Conservation (phyloP, 2,329 filamentous ascomycete species). For the Ophiocordyceps camponoti-leonardi region DNA sequence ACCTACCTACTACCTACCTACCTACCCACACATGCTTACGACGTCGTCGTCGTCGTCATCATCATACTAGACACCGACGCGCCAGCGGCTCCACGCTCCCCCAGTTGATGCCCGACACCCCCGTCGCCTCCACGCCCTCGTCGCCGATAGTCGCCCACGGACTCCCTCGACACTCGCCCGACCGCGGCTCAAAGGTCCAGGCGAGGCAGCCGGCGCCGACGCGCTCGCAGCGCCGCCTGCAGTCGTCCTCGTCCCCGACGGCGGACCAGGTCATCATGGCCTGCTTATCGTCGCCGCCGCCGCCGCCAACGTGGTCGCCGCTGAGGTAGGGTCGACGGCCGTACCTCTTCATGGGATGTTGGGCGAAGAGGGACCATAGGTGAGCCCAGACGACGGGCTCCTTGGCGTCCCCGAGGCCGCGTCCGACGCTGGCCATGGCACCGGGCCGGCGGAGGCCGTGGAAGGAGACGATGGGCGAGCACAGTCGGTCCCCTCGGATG, state of each 20-base stretch:
- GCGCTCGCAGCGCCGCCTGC: conserved; percentile 21
- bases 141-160: conserved; percentile 32
- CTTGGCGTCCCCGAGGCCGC: conserved; percentile 18
- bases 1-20: no score
- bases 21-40: not conserved
- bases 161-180: conserved; percentile 23
- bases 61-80: conserved; percentile 5
- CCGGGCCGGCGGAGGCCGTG: conserved; percentile 27
- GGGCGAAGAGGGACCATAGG: conserved; percentile 30
- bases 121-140: conserved; percentile 6
- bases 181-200: conserved; percentile 29
- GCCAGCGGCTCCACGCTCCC: conserved; percentile 10
- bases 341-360: conserved; percentile 20
- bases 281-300: conserved; percentile 15
- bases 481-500: conserved; percentile 31
- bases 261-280: conserved; percentile 15
- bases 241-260: conserved; percentile 22
- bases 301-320: conserved; percentile 32
- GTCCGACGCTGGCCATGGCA: conserved; percentile 27
- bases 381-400: conserved; percentile 31
- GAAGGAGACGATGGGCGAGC: conserved; percentile 35
- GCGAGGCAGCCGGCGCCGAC: conserved; percentile 25
- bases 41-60: no score
- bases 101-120: conserved; percentile 17
- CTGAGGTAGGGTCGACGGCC: conserved; percentile 11